Base-by-base conservation (phyloP, 305 asterid species). In the Coffea humblotiana region DNA sequence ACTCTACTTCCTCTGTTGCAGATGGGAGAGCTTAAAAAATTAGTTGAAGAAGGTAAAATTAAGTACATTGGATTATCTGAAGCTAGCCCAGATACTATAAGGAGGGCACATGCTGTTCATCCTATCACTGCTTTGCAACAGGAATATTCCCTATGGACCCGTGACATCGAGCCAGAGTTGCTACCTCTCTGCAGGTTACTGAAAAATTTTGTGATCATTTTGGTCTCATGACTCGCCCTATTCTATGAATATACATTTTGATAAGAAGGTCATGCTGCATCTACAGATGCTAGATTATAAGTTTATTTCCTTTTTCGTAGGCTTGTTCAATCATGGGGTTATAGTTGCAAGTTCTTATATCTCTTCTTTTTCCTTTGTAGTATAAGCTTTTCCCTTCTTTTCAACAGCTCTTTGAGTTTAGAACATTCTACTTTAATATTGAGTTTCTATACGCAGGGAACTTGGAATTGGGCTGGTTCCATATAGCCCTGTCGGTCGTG, bases 41-140 rank as follows among this genome's bases (percentile, higher is more conserved):
- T 85, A 80, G 94, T 91, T n/a, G 93, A 86, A 78, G 94, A 89
- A 83, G 93, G 94, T 71, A 92, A 89, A 86, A 87, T 90, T 56
- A 92, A 86, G 77, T 90, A 86, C 81, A 84, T 92, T 82, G 94
- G 97, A 21, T 79, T 90, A 47, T 92, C 97, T 77, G 97, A 92
- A 88, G 94, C 97, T 77, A 90, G 84, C 79, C 81, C 87, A 11
- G 90, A 92, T 79, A 90, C 92, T 25, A 77, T 91, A 82, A 90
- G 87, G 79, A 90, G 94, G 78, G 97, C 93, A 40, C 97, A 91
- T 83, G 92, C 87, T 4, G 87, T 92, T 75, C 93, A 92, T 88
- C 94, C 93, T 32, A 79, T 92, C 32, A 87, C 92, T 51, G 94
- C 94, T 76, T 29, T 83, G n/a, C 94, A 92, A 75, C 89, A 84